A percentile compares a stretch with the other conserved stretches of the same genome.
Evolutionary conservation across 768 basidiomycete genomes (phyloP).

Genomic region (Chlorophyllum brunneum): DNA sequence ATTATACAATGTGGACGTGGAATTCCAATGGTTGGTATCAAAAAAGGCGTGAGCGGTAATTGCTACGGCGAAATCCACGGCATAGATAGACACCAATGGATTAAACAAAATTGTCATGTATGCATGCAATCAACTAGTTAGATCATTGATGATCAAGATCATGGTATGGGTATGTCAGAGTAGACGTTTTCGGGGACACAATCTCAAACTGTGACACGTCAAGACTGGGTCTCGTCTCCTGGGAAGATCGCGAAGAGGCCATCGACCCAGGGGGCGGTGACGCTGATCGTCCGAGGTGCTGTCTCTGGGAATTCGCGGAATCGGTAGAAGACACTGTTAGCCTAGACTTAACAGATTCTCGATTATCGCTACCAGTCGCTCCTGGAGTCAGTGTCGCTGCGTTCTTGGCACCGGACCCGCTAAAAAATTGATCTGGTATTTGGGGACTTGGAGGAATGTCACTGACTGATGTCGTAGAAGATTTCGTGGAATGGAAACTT

Average conservation of each 20-base stretch:
- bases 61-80: no score
- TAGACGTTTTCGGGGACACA: slow-evolving; percentile 43
- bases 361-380: slow-evolving; percentile 19
- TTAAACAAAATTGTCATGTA: slow-evolving; percentile 1
- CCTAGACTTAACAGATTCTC: slow-evolving; percentile 29
- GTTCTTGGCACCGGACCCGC: slow-evolving; percentile 13
- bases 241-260: slow-evolving; percentile 39
- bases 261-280: slow-evolving; percentile 34
- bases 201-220: slow-evolving; percentile 69
- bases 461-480: slow-evolving; percentile 32
- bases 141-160: slow-evolving; percentile 39
- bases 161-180: slow-evolving; percentile 57
- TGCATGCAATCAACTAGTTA: neutral
- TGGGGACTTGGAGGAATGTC: slow-evolving; percentile 59
- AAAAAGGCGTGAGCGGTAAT: neutral
- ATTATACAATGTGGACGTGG: neutral
- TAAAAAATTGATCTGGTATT: slow-evolving; percentile 49
- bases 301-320: slow-evolving; percentile 24
- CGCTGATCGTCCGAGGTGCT: slow-evolving; percentile 22
- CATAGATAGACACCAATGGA: neutral
- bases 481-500: slow-evolving; percentile 24
- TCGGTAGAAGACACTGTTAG: slow-evolving; percentile 32
- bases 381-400: slow-evolving; percentile 12
- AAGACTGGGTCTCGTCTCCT: slow-evolving; percentile 47
- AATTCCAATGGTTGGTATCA: neutral